Conservation (phyloP, 2,329 filamentous ascomycete species). For the Lachnellula willkommii region DNA sequence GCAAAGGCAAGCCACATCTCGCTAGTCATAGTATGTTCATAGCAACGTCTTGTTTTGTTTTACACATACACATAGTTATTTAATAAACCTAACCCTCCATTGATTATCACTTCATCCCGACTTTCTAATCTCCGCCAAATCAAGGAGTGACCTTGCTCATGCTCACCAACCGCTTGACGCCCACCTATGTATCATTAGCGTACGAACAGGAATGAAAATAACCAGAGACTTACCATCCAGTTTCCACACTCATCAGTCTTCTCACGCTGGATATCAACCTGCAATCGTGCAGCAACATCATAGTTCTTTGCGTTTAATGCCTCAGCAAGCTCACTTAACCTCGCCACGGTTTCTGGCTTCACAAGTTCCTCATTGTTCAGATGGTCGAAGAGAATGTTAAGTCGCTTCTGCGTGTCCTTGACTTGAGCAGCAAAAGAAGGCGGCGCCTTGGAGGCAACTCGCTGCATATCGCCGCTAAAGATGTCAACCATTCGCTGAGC, state of each 20-base stretch:
- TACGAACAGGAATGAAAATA: conserved; percentile 1
- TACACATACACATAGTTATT: not conserved
- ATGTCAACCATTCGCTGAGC: conserved; percentile 78
- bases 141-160: conserved; percentile 71
- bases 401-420: conserved; percentile 86
- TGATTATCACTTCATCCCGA: not conserved
- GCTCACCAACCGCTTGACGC: conserved; percentile 69
- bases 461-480: conserved; percentile 77
- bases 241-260: conserved; percentile 76
- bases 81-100: not conserved
- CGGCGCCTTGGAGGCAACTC: conserved; percentile 80
- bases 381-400: conserved; percentile 93
- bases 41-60: not conserved
- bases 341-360: conserved; percentile 68
- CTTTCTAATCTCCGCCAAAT: not conserved
- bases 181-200: conserved; percentile 53
- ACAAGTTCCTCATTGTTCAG: conserved; percentile 92
- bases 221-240: conserved; percentile 68
- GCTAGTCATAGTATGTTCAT: not conserved
- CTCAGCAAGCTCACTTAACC: conserved; percentile 58
- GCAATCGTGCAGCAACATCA: conserved; percentile 59
- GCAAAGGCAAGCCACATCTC: not conserved
- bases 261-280: conserved; percentile 70
- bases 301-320: conserved; percentile 67
- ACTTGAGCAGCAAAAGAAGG: conserved; percentile 83